These are phyloP conservation scores for Salix caprea DNA, from an alignment of 345 rosid genomes.

Conservation along the genomic window DNA sequence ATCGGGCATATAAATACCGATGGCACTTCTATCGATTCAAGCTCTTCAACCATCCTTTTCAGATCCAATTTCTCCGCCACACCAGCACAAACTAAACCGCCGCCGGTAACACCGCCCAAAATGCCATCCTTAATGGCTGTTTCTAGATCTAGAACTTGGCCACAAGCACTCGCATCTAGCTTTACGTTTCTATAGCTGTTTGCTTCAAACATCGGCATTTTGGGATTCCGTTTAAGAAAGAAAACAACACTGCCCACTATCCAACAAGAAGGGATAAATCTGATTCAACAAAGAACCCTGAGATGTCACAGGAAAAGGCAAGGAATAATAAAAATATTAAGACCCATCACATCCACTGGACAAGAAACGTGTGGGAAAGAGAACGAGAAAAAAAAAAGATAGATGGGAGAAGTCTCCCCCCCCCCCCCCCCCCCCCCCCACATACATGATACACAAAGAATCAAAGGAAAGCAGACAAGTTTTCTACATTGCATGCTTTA, in stretches of 20 bases:
- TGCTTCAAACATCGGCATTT: constrained; percentile 58
- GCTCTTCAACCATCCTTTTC: constrained; percentile 58
- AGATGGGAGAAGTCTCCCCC: constrained; percentile 6
- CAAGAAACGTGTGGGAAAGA: constrained; percentile 34
- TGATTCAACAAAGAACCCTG: constrained; percentile 1
- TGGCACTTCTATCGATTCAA: constrained; percentile 55
- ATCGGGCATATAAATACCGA: constrained; percentile 74
- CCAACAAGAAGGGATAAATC: neutral
- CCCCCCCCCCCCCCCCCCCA: constrained; percentile 11
- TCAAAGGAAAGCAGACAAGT: constrained; percentile 23
- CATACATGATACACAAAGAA: neutral
- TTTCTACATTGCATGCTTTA: constrained; percentile 19
- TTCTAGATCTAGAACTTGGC: constrained; percentile 62
- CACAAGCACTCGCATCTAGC: constrained; percentile 41
- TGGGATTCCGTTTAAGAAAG: constrained; percentile 6
- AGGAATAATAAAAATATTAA: neutral
- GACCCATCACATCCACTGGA: constrained; percentile 17
- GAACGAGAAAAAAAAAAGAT: neutral
- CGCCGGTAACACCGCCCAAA: constrained; percentile 47
- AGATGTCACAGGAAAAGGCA: constrained; percentile 9
- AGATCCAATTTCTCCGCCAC: constrained; percentile 57
- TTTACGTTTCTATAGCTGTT: constrained; percentile 17
- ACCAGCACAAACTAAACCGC: constrained; percentile 26
- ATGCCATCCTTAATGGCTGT: constrained; percentile 71
- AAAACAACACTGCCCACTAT: neutral